Conservation (phyloP, 192 early-diverging fungal species). For the Neocallimastix lanati region DNA sequence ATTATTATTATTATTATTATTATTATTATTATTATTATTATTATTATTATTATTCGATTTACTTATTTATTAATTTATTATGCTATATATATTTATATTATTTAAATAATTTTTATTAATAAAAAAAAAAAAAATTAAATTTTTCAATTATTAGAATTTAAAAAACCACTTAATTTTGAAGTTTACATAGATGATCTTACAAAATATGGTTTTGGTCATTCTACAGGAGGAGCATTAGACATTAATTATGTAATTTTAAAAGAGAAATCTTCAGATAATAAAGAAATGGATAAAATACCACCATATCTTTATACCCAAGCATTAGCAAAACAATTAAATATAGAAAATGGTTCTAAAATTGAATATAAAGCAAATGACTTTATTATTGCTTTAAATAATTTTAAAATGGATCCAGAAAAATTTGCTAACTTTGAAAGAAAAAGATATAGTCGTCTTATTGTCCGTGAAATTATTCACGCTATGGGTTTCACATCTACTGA, state of each 20-base stretch:
- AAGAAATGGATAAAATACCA: background rate
- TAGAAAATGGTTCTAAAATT: background rate
- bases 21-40: too few species aligned
- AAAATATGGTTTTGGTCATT: background rate
- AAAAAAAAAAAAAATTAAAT: too few species aligned
- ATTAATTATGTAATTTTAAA: background rate
- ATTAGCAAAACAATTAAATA: background rate
- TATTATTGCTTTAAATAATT: background rate
- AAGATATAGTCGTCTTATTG: background rate
- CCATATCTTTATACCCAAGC: background rate
- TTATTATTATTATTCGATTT: too few species aligned
- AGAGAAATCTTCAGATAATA: background rate
- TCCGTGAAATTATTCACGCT: background rate
- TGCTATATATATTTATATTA: background rate
- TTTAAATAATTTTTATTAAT: background rate
- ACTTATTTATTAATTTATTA: too few species aligned
- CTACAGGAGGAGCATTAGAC: background rate
- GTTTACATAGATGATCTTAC: background rate
- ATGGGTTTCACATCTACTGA: background rate
- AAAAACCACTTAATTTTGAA: background rate
- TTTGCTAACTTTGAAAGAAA: background rate
- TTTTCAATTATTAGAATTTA: background rate
- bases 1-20: too few species aligned
- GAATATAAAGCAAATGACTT: background rate
- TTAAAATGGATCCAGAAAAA: background rate